Percentiles rank a stretch among this genome's conserved stretches.
Evolutionary conservation across 768 basidiomycete genomes (phyloP).

Genomic region (Boletus coccyginus): DNA sequence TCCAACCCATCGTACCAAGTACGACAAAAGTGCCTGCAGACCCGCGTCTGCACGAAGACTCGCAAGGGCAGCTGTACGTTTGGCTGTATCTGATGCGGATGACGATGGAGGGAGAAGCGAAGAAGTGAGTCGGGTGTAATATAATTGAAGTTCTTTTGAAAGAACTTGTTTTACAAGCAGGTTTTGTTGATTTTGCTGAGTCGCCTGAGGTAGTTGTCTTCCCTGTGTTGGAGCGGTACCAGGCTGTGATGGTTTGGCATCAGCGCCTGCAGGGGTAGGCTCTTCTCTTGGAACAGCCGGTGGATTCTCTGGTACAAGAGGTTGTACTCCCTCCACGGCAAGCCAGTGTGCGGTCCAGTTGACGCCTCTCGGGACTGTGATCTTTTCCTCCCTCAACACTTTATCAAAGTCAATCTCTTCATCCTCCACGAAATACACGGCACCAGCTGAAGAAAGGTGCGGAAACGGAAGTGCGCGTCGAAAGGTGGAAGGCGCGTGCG

Average conservation of each 20-base stretch:
- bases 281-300: slow-evolving; percentile 69
- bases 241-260: slow-evolving; percentile 28
- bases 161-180: slow-evolving; percentile 89
- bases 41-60: slow-evolving; percentile 89
- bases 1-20: slow-evolving; percentile 92
- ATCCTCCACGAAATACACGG: slow-evolving; percentile 93
- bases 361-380: slow-evolving; percentile 74
- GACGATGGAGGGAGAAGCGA: slow-evolving; percentile 52
- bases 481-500: slow-evolving; percentile 33
- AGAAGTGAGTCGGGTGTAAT: slow-evolving; percentile 87
- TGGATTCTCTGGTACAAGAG: slow-evolving; percentile 93
- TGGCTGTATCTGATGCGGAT: slow-evolving; percentile 51
- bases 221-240: slow-evolving; percentile 25
- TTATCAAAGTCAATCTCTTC: slow-evolving; percentile 97
- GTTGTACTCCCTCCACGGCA: slow-evolving; percentile 96
- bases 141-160: slow-evolving; percentile 90
- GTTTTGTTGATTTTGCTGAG: slow-evolving; percentile 57
- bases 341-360: slow-evolving; percentile 97
- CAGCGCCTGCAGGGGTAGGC: slow-evolving; percentile 29
- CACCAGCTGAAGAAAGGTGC: slow-evolving; percentile 47
- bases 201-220: slow-evolving; percentile 24
- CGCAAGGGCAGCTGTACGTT: slow-evolving; percentile 86
- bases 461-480: slow-evolving; percentile 48
- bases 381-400: slow-evolving; percentile 82
- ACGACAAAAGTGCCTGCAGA: slow-evolving; percentile 86